phyloP scores from a whole-genome alignment of 805 yeast species.

The Suhomyces sp. region DNA sequence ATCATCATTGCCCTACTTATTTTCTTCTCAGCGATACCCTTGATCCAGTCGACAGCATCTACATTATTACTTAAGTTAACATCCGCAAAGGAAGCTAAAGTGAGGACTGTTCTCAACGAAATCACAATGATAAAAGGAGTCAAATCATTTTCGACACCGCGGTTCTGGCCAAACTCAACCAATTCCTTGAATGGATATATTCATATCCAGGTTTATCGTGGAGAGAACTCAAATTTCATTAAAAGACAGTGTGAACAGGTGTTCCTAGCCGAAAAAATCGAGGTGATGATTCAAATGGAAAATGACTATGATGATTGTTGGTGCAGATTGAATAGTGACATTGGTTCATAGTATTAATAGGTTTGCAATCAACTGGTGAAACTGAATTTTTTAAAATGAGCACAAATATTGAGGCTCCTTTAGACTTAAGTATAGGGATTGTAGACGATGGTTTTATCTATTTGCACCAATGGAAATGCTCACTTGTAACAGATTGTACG shows the following conservation, averaged over 20 bases:
- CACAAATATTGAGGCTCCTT: too few species aligned
- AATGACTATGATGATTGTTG: conserved; percentile 63
- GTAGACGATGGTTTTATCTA: too few species aligned
- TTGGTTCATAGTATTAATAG: too few species aligned
- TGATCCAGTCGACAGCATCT: conserved; percentile 76
- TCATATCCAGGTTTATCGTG: conserved; percentile 71
- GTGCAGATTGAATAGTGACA: conserved; percentile 45
- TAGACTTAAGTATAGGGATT: too few species aligned
- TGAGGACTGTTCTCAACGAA: conserved; percentile 67
- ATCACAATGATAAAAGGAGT: conserved; percentile 74
- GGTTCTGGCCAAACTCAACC: conserved; percentile 74
- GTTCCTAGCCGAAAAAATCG: conserved; percentile 49
- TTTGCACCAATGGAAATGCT: too few species aligned
- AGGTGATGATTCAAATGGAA: conserved; percentile 68
- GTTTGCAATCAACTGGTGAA: too few species aligned
- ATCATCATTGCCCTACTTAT: conserved; percentile 80
- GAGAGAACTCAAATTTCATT: conserved; percentile 62
- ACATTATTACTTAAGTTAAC: conserved; percentile 65
- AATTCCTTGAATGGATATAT: conserved; percentile 57
- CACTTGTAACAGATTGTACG: too few species aligned
- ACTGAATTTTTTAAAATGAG: too few species aligned
- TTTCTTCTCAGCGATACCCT: conserved; percentile 77
- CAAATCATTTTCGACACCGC: conserved; percentile 79
- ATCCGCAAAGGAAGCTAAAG: conserved; percentile 55
- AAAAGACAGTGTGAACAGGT: conserved; percentile 59